These are phyloP conservation scores for Fusarium bactridioides DNA, from an alignment of 2,329 filamentous ascomycete species.

Conservation along the genomic window DNA sequence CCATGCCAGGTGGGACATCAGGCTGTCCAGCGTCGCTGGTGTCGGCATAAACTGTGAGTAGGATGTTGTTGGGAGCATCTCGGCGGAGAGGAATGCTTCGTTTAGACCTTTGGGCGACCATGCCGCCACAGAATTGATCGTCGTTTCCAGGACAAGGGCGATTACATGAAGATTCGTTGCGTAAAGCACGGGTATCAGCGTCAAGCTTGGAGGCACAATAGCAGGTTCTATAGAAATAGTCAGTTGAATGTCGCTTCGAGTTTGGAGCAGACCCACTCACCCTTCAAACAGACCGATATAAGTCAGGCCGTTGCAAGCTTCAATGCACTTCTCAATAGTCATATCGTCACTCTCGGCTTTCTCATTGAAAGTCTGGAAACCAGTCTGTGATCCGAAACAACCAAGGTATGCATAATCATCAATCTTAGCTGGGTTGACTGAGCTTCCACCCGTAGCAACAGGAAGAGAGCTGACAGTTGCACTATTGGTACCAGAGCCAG, in stretches of 20 bases:
- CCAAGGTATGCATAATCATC: constrained; percentile 48
- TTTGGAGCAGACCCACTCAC: constrained; percentile 1
- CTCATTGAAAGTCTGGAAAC: constrained; percentile 48
- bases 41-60: constrained; percentile 56
- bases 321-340: constrained; percentile 51
- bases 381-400: constrained; percentile 52
- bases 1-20: constrained; percentile 48
- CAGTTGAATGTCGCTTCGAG: background rate
- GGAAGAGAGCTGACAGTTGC: constrained; percentile 20
- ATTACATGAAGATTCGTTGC: constrained; percentile 43
- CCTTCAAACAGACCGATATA: constrained; percentile 51
- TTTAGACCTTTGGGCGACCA: constrained; percentile 18
- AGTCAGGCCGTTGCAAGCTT: constrained; percentile 46
- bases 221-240: constrained; percentile 45
- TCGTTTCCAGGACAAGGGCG: constrained; percentile 53
- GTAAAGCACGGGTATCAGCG: constrained; percentile 48
- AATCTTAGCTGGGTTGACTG: constrained; percentile 46
- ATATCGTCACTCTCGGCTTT: constrained; percentile 45
- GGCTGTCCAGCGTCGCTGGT: constrained; percentile 41
- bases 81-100: constrained; percentile 32
- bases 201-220: constrained; percentile 56
- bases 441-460: constrained; percentile 14
- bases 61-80: constrained; percentile 42
- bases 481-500: constrained; percentile 17
- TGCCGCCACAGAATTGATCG: constrained; percentile 53